Evolutionary conservation across 441 rosid genomes (phyloP), one percentile per base, ranked within the genome.

Genomic region (Jatropha podagrica): DNA sequence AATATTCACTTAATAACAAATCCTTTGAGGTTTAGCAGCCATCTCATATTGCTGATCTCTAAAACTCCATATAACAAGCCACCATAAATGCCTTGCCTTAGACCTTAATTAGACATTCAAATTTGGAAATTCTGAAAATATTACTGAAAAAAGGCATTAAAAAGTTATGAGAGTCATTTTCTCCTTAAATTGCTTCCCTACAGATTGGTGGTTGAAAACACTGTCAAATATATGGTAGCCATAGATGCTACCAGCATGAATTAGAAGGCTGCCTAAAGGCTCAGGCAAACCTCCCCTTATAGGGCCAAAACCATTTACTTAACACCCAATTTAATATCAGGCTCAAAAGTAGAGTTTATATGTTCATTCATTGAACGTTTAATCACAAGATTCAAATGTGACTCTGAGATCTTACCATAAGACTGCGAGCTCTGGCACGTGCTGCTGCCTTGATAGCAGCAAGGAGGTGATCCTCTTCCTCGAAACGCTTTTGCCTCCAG

Each of bases 381-480:
- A 42, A 60, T 46, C 32, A 59, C n/a, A 71, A 55, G 60, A 56
- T n/a, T 37, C 18, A 27, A 73, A 44, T 46, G 46, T 40, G 14
- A 74, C 11, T 60, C 65, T 14, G 12, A 38, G n/a, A 42, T 74
- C 88, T 81, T 85, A 94, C 98, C 9, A 88, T 81, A 76, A 92
- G 83, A 74, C 85, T 90, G 27, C 86, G 85, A n/a, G 89, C 97
- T 68, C 95, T 82, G 74, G 90, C 77, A 72, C 90, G 90, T 38
- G 96, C 98, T 0, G 90, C 88, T 15, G 91, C 91, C 82, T 90
- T 90, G 82, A 86, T 85, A 60, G 91, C 91, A 65, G 95, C 94
- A 48, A 88, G 86, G 78, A 94, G 91, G 77, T 92, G 98, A 61
- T 91, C 96, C 78, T 94, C 97, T 84, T 92, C 93, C 62, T 79